These are phyloP conservation scores for Amaranthus palmeri DNA, from an alignment of 148 eudicot species.

Conservation along the genomic window DNA sequence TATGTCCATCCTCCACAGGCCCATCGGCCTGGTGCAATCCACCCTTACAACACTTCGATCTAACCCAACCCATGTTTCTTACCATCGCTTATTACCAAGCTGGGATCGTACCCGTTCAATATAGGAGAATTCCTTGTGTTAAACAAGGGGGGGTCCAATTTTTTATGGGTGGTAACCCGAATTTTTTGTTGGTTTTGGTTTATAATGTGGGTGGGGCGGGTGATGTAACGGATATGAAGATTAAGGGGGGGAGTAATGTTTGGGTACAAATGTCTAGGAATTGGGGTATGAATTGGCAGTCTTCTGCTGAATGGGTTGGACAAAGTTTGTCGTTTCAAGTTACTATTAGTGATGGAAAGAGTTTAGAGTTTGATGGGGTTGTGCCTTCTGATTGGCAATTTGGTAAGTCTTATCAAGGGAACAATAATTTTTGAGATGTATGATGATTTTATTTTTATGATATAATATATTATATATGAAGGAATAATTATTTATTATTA, in stretches of 20 bases:
- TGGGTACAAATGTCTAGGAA: slow-evolving; percentile 15
- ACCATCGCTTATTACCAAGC: slow-evolving; percentile 18
- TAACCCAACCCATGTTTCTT: slow-evolving; percentile 24
- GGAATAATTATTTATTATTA: no score
- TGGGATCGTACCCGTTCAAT: slow-evolving; percentile 29
- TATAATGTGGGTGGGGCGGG: slow-evolving; percentile 28
- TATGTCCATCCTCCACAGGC: slow-evolving; percentile 24
- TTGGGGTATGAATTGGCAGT: slow-evolving; percentile 30
- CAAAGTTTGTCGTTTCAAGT: slow-evolving; percentile 12
- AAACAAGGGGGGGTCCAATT: slow-evolving; percentile 22
- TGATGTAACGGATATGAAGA: slow-evolving; percentile 18
- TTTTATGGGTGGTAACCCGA: slow-evolving; percentile 14
- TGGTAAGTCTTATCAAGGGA: slow-evolving; percentile 13
- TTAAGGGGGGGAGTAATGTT: neutral
- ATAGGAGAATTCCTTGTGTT: slow-evolving; percentile 15
- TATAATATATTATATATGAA: neutral
- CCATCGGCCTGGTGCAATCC: slow-evolving; percentile 29
- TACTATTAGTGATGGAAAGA: slow-evolving; percentile 19
- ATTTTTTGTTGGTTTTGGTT: slow-evolving; percentile 20
- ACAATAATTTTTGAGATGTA: slow-evolving; percentile 12
- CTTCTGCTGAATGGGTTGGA: neutral
- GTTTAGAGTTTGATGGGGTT: slow-evolving; percentile 4
- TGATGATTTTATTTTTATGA: neutral
- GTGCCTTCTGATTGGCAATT: slow-evolving; percentile 24
- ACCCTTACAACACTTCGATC: slow-evolving; percentile 22